A percentile compares a stretch with the other conserved stretches of the same genome.
These are phyloP conservation scores for Colletotrichum sp. DNA, from an alignment of 2,329 filamentous ascomycete species.

Conservation along the genomic window DNA sequence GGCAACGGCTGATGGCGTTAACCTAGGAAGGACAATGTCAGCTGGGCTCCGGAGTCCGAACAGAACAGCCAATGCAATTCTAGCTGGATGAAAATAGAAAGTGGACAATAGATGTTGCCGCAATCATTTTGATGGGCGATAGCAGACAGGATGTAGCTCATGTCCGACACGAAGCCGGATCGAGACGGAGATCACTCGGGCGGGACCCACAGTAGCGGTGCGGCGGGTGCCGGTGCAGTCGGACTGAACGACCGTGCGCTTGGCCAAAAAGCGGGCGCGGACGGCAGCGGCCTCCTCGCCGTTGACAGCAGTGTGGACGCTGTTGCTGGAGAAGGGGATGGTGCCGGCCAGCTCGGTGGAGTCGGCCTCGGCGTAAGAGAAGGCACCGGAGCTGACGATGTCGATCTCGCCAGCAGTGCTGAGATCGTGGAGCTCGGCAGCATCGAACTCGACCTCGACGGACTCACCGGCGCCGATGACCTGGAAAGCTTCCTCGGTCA, in stretches of 20 bases:
- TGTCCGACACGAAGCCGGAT: neutral
- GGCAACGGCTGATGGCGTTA: constrained; percentile 59
- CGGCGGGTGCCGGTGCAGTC: constrained; percentile 58
- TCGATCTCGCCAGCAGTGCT: constrained; percentile 57
- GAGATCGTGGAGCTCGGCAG: constrained; percentile 60
- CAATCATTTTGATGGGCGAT: neutral
- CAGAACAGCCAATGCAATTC: neutral
- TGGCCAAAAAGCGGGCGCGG: constrained; percentile 47
- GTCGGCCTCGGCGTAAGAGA: constrained; percentile 59
- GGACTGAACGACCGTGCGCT: constrained; percentile 56
- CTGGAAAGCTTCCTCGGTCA: constrained; percentile 56
- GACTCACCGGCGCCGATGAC: constrained; percentile 52
- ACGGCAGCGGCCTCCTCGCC: constrained; percentile 56
- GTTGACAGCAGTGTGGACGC: constrained; percentile 61
- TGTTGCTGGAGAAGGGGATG: constrained; percentile 64
- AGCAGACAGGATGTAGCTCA: neutral
- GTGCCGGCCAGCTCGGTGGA: constrained; percentile 60
- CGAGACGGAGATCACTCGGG: neutral
- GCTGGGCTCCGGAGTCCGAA: too few relatives aligned
- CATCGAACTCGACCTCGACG: constrained; percentile 58
- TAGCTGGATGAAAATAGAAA: neutral
- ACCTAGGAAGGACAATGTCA: constrained; percentile 6
- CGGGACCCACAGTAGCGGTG: constrained; percentile 36
- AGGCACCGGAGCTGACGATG: constrained; percentile 58
- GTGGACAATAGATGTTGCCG: neutral